Evolutionary conservation across 129 eudicot genomes (phyloP).

Genomic region (Pulicaria dysenterica): DNA sequence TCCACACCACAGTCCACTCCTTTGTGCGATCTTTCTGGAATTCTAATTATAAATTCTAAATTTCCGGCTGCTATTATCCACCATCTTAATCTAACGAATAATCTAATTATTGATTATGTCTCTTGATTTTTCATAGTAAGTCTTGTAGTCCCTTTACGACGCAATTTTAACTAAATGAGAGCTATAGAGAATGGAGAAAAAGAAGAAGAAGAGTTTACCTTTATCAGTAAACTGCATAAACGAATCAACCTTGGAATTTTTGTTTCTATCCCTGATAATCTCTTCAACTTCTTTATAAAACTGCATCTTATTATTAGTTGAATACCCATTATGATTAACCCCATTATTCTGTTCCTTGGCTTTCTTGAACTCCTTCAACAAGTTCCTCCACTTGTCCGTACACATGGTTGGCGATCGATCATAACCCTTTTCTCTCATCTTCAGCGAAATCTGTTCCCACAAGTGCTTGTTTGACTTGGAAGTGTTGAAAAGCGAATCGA

Average conservation of each 20-base stretch:
- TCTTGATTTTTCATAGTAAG: not conserved
- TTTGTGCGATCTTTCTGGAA: not conserved
- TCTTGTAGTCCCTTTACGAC: not conserved
- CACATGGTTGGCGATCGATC: conserved; percentile 98
- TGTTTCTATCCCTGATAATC: conserved; percentile 69
- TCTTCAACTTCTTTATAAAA: conserved; percentile 92
- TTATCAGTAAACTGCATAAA: conserved; percentile 89
- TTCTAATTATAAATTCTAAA: not conserved
- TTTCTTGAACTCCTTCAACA: conserved; percentile 90
- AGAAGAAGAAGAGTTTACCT: conserved; percentile 40
- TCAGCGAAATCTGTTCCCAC: conserved; percentile 83
- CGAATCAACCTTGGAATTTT: conserved; percentile 61
- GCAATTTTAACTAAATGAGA: not conserved
- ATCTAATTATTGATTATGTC: not conserved
- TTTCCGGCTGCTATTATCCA: not conserved
- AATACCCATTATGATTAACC: conserved; percentile 39
- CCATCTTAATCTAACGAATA: not conserved
- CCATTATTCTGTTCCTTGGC: conserved; percentile 56
- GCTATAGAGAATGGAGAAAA: not conserved
- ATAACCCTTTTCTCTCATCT: conserved; percentile 88
- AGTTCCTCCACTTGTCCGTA: conserved; percentile 96
- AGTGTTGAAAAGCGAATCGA: conserved; percentile 79
- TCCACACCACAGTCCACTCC: conserved; percentile 8
- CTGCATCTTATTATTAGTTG: conserved; percentile 65
- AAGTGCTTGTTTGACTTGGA: conserved; percentile 86